A percentile compares a stretch with the other conserved stretches of the same genome.
Conservation (phyloP, 371 early-diverging fungal species). For the Parasitella parasitica region DNA sequence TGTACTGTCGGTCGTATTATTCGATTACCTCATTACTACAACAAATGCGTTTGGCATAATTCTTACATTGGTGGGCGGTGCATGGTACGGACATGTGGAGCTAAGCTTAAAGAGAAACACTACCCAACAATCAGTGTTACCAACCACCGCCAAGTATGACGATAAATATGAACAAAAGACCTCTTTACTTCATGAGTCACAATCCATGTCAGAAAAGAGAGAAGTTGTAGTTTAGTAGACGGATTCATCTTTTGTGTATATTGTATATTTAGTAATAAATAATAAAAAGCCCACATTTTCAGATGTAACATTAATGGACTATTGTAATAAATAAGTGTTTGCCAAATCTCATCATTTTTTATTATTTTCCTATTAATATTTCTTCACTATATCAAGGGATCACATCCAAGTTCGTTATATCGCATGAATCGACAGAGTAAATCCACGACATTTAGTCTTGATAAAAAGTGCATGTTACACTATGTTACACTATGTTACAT, state of each 20-base stretch:
- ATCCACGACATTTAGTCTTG: too few species aligned
- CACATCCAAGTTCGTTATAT: too few species aligned
- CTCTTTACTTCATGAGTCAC: not conserved
- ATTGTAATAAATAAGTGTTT: not conserved
- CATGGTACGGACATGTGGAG: constrained; percentile 38
- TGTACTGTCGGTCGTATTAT: constrained; percentile 73
- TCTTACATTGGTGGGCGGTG: constrained; percentile 79
- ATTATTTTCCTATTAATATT: not conserved
- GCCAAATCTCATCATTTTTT: not conserved
- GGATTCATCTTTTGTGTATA: not conserved
- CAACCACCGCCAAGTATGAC: not conserved
- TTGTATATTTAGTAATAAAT: not conserved
- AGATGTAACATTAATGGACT: not conserved
- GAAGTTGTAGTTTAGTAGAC: not conserved
- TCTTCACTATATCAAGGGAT: too few species aligned
- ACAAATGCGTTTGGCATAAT: constrained; percentile 75
- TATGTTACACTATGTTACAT: too few species aligned
- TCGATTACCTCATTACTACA: constrained; percentile 63
- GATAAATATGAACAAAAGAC: not conserved
- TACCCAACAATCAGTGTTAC: not conserved
- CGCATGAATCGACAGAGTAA: too few species aligned
- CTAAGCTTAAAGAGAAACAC: not conserved
- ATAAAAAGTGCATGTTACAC: too few species aligned
- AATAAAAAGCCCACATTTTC: not conserved
- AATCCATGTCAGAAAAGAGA: not conserved